Base-by-base conservation (phyloP, 768 basidiomycete genomes). In the Suillus ampliporus region DNA sequence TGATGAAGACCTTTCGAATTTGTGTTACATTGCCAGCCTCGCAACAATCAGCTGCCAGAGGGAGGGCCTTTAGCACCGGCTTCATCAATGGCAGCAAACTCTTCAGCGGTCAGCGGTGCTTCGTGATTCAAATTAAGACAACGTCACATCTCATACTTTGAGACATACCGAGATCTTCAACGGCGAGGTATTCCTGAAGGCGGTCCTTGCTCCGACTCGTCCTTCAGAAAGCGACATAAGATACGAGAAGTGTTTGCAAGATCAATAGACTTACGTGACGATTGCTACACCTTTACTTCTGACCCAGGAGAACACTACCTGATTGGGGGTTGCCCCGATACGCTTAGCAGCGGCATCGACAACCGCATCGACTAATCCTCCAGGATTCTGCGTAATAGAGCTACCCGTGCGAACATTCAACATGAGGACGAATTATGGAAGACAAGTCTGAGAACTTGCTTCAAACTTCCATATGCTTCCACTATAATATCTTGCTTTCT, bases 261-360 rank as follows among this genome's bases (percentile, higher is more conserved):
- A 15, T 26, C 17, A 31, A 46, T 11, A n/a, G 53, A 47, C 58
- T 23, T 70, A 87, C 87, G 89, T 91, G 63, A 91, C 87, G 56
- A 90, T 83, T 7, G 86, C 84, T 2, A 80, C 84, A 35, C 86
- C 86, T 70, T 93, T 92, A 35, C 82, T 80, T 67, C 80, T 83
- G 2, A 86, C 86, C 91, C 91, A 93, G 1, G 83, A 75, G 57
- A 92, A 83, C 23, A 92, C 75, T 38, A 91, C 85, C 67, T 93
- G 91, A 2, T 83, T 84, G 0, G 86, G 79, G 4, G 83, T 83
- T n/a, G 83, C 84, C 8, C 83, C 81, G 7, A 87, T 74, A 14
- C 85, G 78, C 43, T 78, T 74, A 0, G 89, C 89, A 15, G 84
- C 83, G n/a, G 79, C 79, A 15, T 78, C 67, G 10, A 92, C 73